Evolutionary conservation across 306 rosid species (phyloP).

Genomic region (Arachis stenosperma): DNA sequence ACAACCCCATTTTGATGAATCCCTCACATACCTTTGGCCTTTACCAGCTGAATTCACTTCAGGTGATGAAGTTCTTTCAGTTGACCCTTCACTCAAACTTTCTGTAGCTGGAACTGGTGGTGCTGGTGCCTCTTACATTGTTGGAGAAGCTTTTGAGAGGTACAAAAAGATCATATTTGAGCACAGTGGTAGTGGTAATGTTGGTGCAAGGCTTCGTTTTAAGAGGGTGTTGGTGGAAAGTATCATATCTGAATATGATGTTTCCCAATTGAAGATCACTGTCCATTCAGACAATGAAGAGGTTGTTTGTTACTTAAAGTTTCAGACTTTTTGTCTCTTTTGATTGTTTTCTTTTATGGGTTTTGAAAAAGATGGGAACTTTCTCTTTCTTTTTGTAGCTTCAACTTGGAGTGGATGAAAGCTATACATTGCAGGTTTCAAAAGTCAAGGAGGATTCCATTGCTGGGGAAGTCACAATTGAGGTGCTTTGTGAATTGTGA

Average conservation of each 20-base stretch:
- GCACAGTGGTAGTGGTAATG: slow-evolving; percentile 31
- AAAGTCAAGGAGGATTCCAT: slow-evolving; percentile 54
- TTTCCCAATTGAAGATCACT: slow-evolving; percentile 55
- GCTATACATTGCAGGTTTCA: slow-evolving; percentile 67
- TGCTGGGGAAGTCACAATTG: slow-evolving; percentile 64
- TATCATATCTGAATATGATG: slow-evolving; percentile 41
- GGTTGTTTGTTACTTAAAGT: slow-evolving; percentile 39
- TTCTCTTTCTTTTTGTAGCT: slow-evolving; percentile 52
- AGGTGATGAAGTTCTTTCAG: slow-evolving; percentile 65
- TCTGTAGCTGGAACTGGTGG: slow-evolving; percentile 53
- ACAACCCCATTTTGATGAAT: slow-evolving; percentile 11
- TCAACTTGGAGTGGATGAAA: slow-evolving; percentile 94
- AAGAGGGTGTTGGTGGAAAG: slow-evolving; percentile 48
- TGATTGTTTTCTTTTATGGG: neutral
- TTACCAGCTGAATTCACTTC: slow-evolving; percentile 65
- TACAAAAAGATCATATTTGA: slow-evolving; percentile 70
- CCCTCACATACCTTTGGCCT: slow-evolving; percentile 86
- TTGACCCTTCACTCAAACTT: slow-evolving; percentile 73
- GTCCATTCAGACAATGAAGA: slow-evolving; percentile 63
- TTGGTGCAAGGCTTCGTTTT: slow-evolving; percentile 11
- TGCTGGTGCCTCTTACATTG: slow-evolving; percentile 47
- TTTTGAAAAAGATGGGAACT: neutral
- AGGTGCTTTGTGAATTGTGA: slow-evolving; percentile 48
- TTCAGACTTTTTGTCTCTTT: neutral
- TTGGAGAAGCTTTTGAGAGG: slow-evolving; percentile 72